A percentile compares a stretch with the other conserved stretches of the same genome.
Conservation (phyloP, 495 filamentous ascomycete genomes). For the Trypethelium eluteriae region DNA sequence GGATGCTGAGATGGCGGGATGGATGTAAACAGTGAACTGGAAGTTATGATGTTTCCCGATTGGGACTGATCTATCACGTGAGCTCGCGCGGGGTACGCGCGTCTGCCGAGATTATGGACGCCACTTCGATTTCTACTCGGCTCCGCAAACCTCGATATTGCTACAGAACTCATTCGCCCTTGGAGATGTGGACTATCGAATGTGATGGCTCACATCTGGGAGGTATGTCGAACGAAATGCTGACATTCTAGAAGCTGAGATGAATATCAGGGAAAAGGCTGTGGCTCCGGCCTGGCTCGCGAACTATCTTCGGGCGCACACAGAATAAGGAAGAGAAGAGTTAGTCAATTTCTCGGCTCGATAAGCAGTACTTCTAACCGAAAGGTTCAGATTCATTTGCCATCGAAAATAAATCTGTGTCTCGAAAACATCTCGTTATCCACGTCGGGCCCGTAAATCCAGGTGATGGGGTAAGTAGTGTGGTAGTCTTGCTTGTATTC, state of each 20-base stretch:
- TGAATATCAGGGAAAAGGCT: slow-evolving; percentile 27
- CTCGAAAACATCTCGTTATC: slow-evolving; percentile 81
- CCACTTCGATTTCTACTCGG: background rate
- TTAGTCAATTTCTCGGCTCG: slow-evolving; percentile 6
- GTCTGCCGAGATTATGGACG: background rate
- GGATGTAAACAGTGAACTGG: background rate
- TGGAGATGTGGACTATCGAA: slow-evolving; percentile 6
- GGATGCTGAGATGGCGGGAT: background rate
- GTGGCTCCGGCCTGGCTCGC: slow-evolving; percentile 35
- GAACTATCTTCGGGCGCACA: slow-evolving; percentile 35
- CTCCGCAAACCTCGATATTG: too few species aligned
- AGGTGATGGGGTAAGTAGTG: slow-evolving; percentile 58
- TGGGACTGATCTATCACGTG: background rate
- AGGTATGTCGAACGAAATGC: background rate
- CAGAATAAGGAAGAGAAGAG: slow-evolving; percentile 16
- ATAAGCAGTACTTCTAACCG: background rate
- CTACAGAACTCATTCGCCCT: background rate
- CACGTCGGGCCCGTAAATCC: slow-evolving; percentile 56
- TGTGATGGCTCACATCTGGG: background rate
- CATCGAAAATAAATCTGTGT: slow-evolving; percentile 65
- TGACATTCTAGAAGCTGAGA: background rate
- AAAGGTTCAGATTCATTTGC: slow-evolving; percentile 44
- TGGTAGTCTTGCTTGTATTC: background rate
- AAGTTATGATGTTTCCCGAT: background rate
- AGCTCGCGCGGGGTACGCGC: slow-evolving; percentile 7